Base-by-base conservation (phyloP, 257 asterid genomes). In the Nicotiana benthamiana region DNA sequence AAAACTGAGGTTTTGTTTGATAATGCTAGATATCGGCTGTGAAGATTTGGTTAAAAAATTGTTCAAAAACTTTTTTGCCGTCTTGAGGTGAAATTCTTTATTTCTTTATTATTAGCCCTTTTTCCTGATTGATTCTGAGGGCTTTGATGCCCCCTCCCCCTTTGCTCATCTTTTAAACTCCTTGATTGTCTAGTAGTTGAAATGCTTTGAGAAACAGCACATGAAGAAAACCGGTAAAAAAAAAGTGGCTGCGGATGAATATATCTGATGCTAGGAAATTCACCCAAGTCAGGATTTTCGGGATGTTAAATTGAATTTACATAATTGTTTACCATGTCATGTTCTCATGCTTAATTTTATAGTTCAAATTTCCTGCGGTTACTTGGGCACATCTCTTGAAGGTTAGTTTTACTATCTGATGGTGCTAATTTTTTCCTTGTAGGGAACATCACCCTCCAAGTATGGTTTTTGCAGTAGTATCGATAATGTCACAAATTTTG, bases 11-110 rank as follows among this genome's bases (percentile, higher is more conserved):
- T 91, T 90, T 83, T 92, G 87, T 83, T 83, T 92, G 90, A 86
- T 84, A 64, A 92, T 92, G 97, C 89, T 94, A 79, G 94, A 93
- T 81, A 87, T 84, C 82, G 97, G 96, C 66, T 90, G 96, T 67
- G 90, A 93, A 72, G 97, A 90, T 87, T 86, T 94, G 87, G 87
- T 87, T 83, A 84, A 90, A 68, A 89, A 90, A 89, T 84, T 94
- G 96, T 90, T 94, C 88, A 88, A 85, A 83, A 81, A 57, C 85
- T 90, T 94, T 83, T 94, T 94, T 77, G 82, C 85, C 63, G 90
- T 91, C 80, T 89, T 86, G 83, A 90, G 98, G 98, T 94, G 86
- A 72, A 79, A 65, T 52, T 54, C 30, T 8, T 26, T 28, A 17
- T 57, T 64, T 46, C 16, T 7, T 9, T 26, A 24, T 26, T 48